phyloP scores from a whole-genome alignment of 2,329 filamentous ascomycete genomes.

The Calonectria multiphialidica region DNA sequence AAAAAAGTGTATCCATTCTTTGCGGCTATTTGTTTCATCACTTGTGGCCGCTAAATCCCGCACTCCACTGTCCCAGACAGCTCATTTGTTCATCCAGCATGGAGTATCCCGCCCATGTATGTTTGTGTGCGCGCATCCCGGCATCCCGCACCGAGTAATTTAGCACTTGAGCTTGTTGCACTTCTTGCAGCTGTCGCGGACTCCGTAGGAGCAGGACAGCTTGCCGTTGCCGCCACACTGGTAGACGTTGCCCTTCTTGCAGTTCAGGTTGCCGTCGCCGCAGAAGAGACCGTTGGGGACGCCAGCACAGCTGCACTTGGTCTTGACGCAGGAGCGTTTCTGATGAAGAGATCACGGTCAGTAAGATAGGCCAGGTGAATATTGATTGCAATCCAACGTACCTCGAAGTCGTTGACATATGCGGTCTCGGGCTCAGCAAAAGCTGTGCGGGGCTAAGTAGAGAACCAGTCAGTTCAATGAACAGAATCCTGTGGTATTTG shows the following conservation, averaged over 20 bases:
- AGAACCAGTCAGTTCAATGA: not conserved
- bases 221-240: not conserved
- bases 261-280: not conserved
- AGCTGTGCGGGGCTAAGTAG: not conserved
- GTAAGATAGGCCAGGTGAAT: too few relatives aligned
- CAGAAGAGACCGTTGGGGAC: constrained; percentile 1
- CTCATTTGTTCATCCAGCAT: not conserved
- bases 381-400: too few relatives aligned
- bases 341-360: not conserved
- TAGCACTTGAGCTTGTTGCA: constrained; percentile 2
- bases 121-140: not conserved
- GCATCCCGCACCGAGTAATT: not conserved
- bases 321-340: not conserved
- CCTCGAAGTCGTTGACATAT: not conserved
- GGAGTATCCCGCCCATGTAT: not conserved
- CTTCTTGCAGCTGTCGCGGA: constrained; percentile 5
- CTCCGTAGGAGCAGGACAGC: constrained; percentile 6
- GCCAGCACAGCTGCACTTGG: not conserved
- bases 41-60: not conserved
- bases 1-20: not conserved
- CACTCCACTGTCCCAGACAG: not conserved
- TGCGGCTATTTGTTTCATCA: not conserved
- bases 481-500: not conserved
- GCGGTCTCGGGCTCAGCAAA: not conserved
- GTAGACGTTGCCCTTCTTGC: constrained; percentile 4